Evolutionary conservation across 2,329 filamentous ascomycete genomes (phyloP).

Genomic region (Juglanconis sp.): DNA sequence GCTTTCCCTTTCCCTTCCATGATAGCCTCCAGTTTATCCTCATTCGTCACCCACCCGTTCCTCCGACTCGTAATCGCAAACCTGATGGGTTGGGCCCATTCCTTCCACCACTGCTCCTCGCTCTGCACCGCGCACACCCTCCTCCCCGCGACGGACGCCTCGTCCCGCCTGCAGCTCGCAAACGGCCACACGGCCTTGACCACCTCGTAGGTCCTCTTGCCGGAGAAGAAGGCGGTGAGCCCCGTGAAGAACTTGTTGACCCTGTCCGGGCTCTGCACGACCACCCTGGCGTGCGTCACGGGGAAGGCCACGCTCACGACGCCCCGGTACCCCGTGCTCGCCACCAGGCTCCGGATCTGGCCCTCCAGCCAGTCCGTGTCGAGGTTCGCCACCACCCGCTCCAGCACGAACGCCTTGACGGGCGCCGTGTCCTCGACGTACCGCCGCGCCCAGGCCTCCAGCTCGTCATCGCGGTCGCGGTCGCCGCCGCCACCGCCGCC

Average conservation of each 20-base stretch:
- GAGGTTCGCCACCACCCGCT: conserved; percentile 52
- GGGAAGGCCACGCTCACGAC: conserved; percentile 47
- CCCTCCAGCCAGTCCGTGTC: conserved; percentile 55
- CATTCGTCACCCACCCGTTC: conserved; percentile 47
- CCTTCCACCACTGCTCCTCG: conserved; percentile 55
- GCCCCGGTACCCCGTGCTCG: conserved; percentile 48
- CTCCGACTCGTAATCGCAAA: conserved; percentile 36
- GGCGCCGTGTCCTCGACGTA: conserved; percentile 43
- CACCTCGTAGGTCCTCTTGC: conserved; percentile 53
- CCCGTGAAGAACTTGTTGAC: conserved; percentile 53
- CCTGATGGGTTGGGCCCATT: conserved; percentile 45
- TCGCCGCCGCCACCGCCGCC: no score
- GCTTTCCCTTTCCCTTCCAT: conserved; percentile 46
- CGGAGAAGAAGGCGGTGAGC: conserved; percentile 48
- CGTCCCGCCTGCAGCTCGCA: conserved; percentile 45
- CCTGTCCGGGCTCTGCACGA: conserved; percentile 49
- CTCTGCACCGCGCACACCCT: conserved; percentile 49
- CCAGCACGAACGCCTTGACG: conserved; percentile 48
- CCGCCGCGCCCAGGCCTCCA: conserved; percentile 48
- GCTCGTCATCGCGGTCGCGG: conserved; percentile 28
- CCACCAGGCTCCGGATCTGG: conserved; percentile 49
- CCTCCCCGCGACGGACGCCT: conserved; percentile 19
- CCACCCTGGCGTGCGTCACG: conserved; percentile 45
- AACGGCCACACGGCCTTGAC: conserved; percentile 57
- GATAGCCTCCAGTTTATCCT: conserved; percentile 51